These are phyloP conservation scores for Xylariaceae sp. DNA, from an alignment of 2,329 filamentous ascomycete species.

Conservation along the genomic window DNA sequence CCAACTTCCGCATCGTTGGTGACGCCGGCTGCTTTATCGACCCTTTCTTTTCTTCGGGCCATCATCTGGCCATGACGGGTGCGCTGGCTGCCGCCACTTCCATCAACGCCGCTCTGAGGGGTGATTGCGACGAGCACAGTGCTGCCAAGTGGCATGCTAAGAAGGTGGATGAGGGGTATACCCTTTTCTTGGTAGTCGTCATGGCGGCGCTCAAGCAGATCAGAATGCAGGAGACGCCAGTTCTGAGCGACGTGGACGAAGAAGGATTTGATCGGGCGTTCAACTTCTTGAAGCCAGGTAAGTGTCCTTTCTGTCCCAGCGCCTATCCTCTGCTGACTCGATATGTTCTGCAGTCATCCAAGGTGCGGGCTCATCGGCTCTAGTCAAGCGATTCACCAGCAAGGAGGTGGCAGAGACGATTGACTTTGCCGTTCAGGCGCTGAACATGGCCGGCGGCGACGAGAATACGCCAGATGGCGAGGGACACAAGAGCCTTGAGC, in stretches of 20 bases:
- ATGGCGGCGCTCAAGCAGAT: neutral
- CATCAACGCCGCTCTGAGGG: conserved; percentile 37
- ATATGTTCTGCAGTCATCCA: neutral
- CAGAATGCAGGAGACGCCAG: neutral
- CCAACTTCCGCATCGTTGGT: conserved; percentile 38
- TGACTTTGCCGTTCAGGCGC: neutral
- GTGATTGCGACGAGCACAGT: conserved; percentile 34
- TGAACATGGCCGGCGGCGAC: neutral
- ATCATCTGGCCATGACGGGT: conserved; percentile 41
- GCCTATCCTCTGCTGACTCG: neutral
- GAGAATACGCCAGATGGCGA: neutral
- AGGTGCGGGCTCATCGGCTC: neutral
- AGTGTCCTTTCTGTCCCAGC: neutral
- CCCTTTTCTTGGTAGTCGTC: conserved; percentile 39
- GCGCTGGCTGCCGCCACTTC: conserved; percentile 44
- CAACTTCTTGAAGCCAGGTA: neutral
- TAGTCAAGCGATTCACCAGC: neutral
- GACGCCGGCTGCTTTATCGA: conserved; percentile 49
- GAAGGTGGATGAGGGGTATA: conserved; percentile 43
- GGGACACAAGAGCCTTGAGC: neutral
- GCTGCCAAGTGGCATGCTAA: conserved; percentile 40
- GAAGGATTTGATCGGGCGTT: neutral
- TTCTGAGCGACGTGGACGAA: neutral
- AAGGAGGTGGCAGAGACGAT: neutral
- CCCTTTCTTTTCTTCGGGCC: conserved; percentile 45